Percentiles rank a stretch among this genome's conserved stretches.
These are phyloP conservation scores for Xanthoparmelia taractica DNA, from an alignment of 495 filamentous ascomycete species.

Conservation along the genomic window DNA sequence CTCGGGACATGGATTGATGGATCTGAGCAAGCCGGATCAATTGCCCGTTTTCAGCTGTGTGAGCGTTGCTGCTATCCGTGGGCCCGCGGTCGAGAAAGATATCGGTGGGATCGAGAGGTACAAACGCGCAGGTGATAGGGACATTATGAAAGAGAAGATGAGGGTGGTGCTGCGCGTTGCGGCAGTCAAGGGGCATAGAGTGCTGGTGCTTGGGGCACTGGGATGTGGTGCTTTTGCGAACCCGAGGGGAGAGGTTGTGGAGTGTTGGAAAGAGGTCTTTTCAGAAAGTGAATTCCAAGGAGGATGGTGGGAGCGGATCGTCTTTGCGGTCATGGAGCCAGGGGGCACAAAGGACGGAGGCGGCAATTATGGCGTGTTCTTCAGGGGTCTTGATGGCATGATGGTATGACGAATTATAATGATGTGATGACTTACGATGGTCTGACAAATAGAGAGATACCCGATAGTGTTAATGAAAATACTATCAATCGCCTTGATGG, in stretches of 20 bases:
- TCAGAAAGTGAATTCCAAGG: slow-evolving; percentile 46
- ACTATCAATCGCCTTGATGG: not conserved
- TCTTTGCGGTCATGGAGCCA: slow-evolving; percentile 46
- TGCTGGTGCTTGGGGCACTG: slow-evolving; percentile 56
- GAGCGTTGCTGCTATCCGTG: slow-evolving; percentile 48
- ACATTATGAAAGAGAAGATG: slow-evolving; percentile 52
- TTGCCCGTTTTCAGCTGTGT: slow-evolving; percentile 51
- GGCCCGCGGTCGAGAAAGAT: slow-evolving; percentile 36
- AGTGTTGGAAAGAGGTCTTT: slow-evolving; percentile 53
- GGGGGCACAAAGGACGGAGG: slow-evolving; percentile 27
- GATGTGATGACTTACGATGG: not conserved
- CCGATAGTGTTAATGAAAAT: not conserved
- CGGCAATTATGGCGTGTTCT: slow-evolving; percentile 48
- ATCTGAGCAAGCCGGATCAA: slow-evolving; percentile 25
- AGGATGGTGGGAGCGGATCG: slow-evolving; percentile 48
- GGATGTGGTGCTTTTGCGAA: slow-evolving; percentile 60
- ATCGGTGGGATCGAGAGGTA: slow-evolving; percentile 27
- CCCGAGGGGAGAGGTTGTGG: slow-evolving; percentile 52
- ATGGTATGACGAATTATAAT: slow-evolving; percentile 26
- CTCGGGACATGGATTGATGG: slow-evolving; percentile 38
- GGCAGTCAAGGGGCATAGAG: slow-evolving; percentile 42
- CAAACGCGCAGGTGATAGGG: slow-evolving; percentile 34
- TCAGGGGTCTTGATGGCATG: slow-evolving; percentile 38
- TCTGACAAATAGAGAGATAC: slow-evolving; percentile 2
- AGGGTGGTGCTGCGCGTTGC: slow-evolving; percentile 48